phyloP scores from a whole-genome alignment of 176 grass and related monocot species.

The Carex parvula region DNA sequence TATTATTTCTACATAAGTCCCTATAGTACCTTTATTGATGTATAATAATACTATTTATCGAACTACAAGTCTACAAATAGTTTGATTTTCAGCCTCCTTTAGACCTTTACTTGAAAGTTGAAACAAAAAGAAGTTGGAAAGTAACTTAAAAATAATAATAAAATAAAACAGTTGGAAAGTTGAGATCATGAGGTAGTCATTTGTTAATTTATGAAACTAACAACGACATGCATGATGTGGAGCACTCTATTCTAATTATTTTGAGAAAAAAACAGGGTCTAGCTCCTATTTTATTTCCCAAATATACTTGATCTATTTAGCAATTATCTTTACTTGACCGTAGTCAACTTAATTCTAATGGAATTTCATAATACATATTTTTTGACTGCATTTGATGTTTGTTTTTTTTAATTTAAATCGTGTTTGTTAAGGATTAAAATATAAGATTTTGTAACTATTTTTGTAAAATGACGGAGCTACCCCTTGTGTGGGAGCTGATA shows the following conservation, averaged over 20 bases:
- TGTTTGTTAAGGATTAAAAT: no score
- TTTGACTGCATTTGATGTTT: no score
- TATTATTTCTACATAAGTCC: no score
- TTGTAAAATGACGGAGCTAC: not conserved
- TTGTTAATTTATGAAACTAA: not conserved
- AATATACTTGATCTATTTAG: not conserved
- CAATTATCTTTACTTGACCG: not conserved
- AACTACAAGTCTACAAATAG: no score
- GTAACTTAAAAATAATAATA: not conserved
- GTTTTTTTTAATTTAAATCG: not conserved
- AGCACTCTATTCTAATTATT: no score
- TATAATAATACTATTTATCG: no score
- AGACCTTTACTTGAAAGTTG: not conserved
- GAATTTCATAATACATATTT: not conserved
- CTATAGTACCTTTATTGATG: no score
- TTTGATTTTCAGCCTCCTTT: not conserved
- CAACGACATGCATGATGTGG: not conserved
- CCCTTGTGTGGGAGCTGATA: no score
- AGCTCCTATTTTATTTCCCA: no score
- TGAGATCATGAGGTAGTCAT: not conserved
- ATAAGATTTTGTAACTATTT: not conserved
- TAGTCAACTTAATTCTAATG: not conserved
- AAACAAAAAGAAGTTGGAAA: not conserved
- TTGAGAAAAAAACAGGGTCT: no score
- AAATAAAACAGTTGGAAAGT: not conserved